Percentiles rank a stretch among this genome's conserved stretches.
Evolutionary conservation across 257 asterid genomes (phyloP).

Genomic region (Solanum rostratum): DNA sequence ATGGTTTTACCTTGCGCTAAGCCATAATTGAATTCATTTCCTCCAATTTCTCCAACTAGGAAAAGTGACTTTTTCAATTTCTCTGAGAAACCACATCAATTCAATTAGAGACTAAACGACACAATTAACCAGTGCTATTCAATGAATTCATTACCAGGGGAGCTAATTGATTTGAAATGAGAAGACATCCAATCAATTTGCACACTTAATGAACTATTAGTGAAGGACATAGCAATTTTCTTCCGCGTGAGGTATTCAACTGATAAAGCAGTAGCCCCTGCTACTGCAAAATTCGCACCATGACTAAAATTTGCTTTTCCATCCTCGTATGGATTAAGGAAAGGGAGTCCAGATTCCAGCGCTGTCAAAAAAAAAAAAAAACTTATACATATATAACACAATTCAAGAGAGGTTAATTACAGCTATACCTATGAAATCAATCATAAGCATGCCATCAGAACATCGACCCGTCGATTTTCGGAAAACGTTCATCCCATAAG

Average conservation of each 20-base stretch:
- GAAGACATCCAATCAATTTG: slow-evolving; percentile 12
- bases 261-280: slow-evolving; percentile 14
- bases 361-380: not conserved
- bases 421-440: slow-evolving; percentile 15
- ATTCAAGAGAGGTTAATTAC: too few relatives aligned
- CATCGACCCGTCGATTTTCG: slow-evolving; percentile 3
- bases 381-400: not conserved
- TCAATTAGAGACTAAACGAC: not conserved
- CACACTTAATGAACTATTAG: slow-evolving; percentile 5
- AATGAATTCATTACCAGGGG: not conserved
- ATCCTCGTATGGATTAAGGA: not conserved
- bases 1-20: slow-evolving; percentile 10
- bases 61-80: not conserved
- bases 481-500: slow-evolving; percentile 4
- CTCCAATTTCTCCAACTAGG: slow-evolving; percentile 14
- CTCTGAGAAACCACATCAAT: not conserved
- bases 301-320: not conserved
- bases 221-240: not conserved
- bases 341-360: slow-evolving; percentile 3
- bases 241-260: not conserved
- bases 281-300: slow-evolving; percentile 14
- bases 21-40: slow-evolving; percentile 2
- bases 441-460: slow-evolving; percentile 8
- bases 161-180: slow-evolving; percentile 1
- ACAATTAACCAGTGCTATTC: too few relatives aligned